Conservation (phyloP, 169 alveolate species). For the Cryptosporidium felis region DNA sequence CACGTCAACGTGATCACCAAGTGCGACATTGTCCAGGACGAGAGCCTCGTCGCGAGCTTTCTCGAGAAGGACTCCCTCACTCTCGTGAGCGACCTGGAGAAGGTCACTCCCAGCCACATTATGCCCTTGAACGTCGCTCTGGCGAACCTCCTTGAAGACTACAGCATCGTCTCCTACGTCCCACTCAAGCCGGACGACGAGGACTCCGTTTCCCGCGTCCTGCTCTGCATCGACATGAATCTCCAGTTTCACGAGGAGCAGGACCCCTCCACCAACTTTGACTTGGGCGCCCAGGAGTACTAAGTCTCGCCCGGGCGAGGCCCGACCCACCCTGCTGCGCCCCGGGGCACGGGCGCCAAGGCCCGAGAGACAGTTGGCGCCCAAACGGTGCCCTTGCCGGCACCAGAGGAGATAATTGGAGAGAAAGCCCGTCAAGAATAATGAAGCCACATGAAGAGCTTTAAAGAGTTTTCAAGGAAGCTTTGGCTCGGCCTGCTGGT, state of each 20-base stretch:
- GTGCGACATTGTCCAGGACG: conserved; percentile 90
- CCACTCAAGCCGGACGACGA: conserved; percentile 60
- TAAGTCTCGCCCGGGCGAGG: too few relatives aligned
- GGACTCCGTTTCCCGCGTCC: conserved; percentile 29
- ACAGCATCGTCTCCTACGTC: conserved; percentile 56
- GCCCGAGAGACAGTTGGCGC: not conserved
- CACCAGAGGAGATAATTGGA: not conserved
- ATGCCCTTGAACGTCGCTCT: conserved; percentile 63
- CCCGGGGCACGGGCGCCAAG: too few relatives aligned
- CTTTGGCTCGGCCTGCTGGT: not conserved
- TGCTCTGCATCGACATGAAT: conserved; percentile 50
- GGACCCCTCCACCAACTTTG: conserved; percentile 50
- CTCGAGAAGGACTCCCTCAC: conserved; percentile 48
- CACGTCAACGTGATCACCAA: conserved; percentile 94
- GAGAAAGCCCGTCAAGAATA: conserved; percentile 76
- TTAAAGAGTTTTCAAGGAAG: not conserved
- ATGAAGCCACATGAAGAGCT: conserved; percentile 23
- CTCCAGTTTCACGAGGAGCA: conserved; percentile 58
- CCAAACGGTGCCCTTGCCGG: conserved; percentile 1
- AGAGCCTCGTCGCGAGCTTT: conserved; percentile 32
- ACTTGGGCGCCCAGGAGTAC: too few relatives aligned
- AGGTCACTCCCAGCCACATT: conserved; percentile 51
- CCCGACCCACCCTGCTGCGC: too few relatives aligned
- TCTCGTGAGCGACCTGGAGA: conserved; percentile 33
- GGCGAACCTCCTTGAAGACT: conserved; percentile 61